Conservation (phyloP, 2,329 filamentous ascomycete genomes). For the Colletotrichum neosansevieriae region DNA sequence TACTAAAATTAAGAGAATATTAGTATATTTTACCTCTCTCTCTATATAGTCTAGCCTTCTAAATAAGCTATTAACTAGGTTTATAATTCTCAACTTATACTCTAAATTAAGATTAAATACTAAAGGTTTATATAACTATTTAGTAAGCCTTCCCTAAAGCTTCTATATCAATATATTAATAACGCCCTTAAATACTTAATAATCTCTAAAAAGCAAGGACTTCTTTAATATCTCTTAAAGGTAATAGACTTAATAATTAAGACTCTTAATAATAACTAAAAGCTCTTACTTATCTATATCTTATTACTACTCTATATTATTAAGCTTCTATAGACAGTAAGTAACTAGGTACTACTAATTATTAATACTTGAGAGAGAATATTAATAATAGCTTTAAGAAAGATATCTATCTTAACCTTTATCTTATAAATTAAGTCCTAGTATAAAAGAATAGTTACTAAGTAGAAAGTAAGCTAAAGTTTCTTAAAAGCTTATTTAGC, state of each 20-base stretch:
- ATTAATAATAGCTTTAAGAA: too few species aligned
- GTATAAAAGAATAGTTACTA: too few species aligned
- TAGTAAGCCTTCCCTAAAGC: not conserved
- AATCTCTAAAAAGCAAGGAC: not conserved
- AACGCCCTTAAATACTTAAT: not conserved
- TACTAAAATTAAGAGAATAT: too few species aligned
- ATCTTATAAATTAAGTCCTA: too few species aligned
- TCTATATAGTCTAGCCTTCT: too few species aligned
- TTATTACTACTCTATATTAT: not conserved
- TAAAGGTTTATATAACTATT: not conserved
- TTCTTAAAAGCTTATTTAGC: too few species aligned
- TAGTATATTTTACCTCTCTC: too few species aligned
- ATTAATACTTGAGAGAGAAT: too few species aligned
- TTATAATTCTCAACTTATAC: not conserved
- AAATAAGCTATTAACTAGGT: not conserved
- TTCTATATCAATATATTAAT: not conserved
- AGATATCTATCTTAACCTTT: too few species aligned
- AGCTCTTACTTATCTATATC: not conserved
- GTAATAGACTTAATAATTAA: not conserved
- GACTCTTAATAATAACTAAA: not conserved
- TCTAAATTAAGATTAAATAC: not conserved
- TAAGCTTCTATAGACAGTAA: too few species aligned
- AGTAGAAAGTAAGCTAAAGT: too few species aligned
- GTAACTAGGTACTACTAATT: too few species aligned
- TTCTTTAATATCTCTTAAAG: not conserved